These are phyloP conservation scores for Solanum sparsipilum DNA, from an alignment of 257 asterid genomes.

Conservation along the genomic window DNA sequence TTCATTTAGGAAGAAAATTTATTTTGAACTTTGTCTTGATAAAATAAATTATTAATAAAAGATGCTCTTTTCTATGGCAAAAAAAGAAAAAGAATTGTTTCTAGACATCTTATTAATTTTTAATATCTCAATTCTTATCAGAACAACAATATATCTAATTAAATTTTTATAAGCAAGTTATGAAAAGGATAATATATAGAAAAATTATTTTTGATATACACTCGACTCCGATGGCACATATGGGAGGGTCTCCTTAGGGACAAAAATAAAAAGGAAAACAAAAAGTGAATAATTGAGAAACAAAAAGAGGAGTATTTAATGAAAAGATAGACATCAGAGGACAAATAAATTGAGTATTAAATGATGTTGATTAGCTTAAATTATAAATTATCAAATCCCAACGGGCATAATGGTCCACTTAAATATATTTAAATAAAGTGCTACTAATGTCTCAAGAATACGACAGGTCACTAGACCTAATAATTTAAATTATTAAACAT, in stretches of 20 bases:
- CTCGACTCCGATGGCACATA: not conserved
- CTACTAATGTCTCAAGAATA: slow-evolving; percentile 10
- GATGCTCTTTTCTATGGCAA: not conserved
- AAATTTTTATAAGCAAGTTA: not conserved
- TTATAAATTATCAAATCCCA: not conserved
- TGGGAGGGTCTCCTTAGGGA: not conserved
- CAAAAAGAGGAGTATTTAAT: not conserved
- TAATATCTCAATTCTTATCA: not conserved
- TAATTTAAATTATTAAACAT: not conserved
- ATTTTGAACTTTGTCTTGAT: not conserved
- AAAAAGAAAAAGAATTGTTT: not conserved
- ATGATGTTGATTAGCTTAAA: not conserved
- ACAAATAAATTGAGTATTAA: not conserved
- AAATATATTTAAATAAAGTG: not conserved
- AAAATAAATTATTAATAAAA: not conserved
- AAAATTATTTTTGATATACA: not conserved
- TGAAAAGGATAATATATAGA: accelerated
- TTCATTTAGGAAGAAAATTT: not conserved
- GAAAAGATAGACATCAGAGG: not conserved
- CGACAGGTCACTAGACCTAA: slow-evolving; percentile 31
- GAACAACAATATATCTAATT: accelerated
- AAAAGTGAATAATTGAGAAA: not conserved
- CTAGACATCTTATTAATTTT: not conserved
- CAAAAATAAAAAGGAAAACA: not conserved
- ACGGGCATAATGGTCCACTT: not conserved